Evolutionary conservation across 371 early-diverging fungal genomes (phyloP), one percentile per base, ranked within the genome.

Genomic region (Mortierella sp.): DNA sequence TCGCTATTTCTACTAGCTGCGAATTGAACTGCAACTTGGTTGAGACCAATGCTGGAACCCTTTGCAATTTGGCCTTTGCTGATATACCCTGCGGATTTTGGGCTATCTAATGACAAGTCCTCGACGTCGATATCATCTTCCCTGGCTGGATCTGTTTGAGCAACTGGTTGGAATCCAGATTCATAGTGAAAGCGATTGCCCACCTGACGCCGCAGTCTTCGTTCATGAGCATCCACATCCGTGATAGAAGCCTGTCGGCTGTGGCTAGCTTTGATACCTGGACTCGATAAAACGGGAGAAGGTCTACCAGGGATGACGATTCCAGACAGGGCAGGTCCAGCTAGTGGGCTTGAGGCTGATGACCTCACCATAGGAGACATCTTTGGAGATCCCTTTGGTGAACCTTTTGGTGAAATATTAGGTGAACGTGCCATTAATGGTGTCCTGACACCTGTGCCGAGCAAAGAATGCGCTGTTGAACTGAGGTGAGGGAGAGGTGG

Each of bases 141-240:
- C 35, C 72, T 64, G 35, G 26, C 16, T 22, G 60, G 1, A 18
- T 69, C 72, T 14, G 59, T 20, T 26, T 73, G 70, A 5, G 59
- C 35, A 1, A 63, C 49, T 18, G 77, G 77, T 32, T 70, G 73
- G 35, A 81, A 81, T 37, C 83, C 83, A 1, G 83, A 75, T 64
- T 81, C 83, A 45, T 81, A 81, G 43, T 81, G 76, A 30, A 76
- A 76, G 6, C 77, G 76, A 47, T 62, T 51, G 22, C 75, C 75
- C 2, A 65, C 73, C 40, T 81, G 83, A 16, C 76, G 73, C 18
- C 83, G 66, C 26, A 81, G 58, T n/a, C 83, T 65, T 16, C 83
- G 24, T 52, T 81, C 83, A 43, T 81, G 83, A 18, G 83, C 83
- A 55, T 81, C 83, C 54, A 81, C 83, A 70, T 81, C 83, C 5